Base-by-base conservation (phyloP, 495 filamentous ascomycete genomes). In the Talaromyces liani region DNA sequence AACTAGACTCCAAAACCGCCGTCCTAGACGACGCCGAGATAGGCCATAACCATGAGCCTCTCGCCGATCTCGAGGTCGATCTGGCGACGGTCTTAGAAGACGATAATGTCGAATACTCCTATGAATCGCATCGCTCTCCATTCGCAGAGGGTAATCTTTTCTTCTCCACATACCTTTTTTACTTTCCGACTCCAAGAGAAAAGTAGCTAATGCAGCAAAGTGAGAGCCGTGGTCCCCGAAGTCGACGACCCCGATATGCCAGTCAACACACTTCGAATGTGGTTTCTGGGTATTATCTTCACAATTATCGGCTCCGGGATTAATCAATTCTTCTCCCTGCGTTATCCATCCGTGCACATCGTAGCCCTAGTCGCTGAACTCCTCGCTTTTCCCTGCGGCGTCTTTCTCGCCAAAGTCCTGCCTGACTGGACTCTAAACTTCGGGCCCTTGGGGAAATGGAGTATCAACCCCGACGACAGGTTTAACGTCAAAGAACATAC, bases 401-500 rank as follows among this genome's bases (percentile, higher is more conserved):
- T 75, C 14, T 69, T 71, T 45, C 69, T 75, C 2, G 69, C 72
- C 8, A 78, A 77, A 31, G 66, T 73, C 25, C 70, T 84, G 56
- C 86, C 87, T 1, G 64, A 74, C 1, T 70, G 65, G 58, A 73
- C 77, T 14, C 71, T 85, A 39, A 74, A 64, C 39, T 76, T 75
- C 2, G 73, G 73, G 1, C 66, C 76, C 4, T 77, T 85, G 56
- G 84, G 84, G 12, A 51, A 78, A 14, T 73, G 72, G 33, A 79
- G 73, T 63, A 75, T 79, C 24, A 88, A 88, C 65, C 86, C 86
- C 1, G 85, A 86, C 4, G 81, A 69, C 16, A 33, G 80, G 22
- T 88, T 89, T 75, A 93, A 94, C 68, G 85, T 91, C 70, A 93
- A 94, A 69, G 91, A 94, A 71, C 91, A 94, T 72, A 87, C 84